Base-by-base conservation (phyloP, 1,284 basidiomycete species). In the Ganoderma lingzhi region DNA sequence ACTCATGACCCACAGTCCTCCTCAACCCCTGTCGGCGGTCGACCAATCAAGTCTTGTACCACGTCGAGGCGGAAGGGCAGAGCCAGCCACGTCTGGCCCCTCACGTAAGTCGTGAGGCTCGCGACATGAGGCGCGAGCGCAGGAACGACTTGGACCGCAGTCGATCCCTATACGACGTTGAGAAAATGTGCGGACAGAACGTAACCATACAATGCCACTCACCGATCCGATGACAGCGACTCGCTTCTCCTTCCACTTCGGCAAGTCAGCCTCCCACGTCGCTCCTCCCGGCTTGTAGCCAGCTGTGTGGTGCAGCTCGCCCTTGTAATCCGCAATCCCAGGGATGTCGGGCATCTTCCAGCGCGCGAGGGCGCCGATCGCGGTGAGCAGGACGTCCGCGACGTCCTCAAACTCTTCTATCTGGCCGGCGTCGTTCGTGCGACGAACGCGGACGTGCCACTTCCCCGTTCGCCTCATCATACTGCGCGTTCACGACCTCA, bases 81-180 rank as follows among this genome's bases (percentile, higher is more conserved):
- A 3, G 87, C 82, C 42, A 91, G 81, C 90, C 88, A 91, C 0
- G 89, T 89, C 75, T 86, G 85, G 1, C 88, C 86, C 15, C 88
- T 84, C 55, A 89, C 89, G 73, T 86, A 90, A 76, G 89, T 89
- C 58, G 81, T 78, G 41, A 91, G 68, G 66, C 84, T 82, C 64
- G 80, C 78, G 4, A 89, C 88, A 66, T 81, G 82, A 1, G 86
- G 83, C 71, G 89, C 88, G 10, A 91, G 77, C 1, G 87, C 83
- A 0, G 90, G 82, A 0, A 91, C 86, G 19, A 90, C 84, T 74
- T 91, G 90, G 35, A 91, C 84, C 1, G 86, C 88, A n/a, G 88
- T 88, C 2, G 89, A 89, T 0, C 90, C 89, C 88, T 89, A 14
- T 19, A 6, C 19, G 19, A 39, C 12, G 35, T 9, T 60, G 19